Base-by-base conservation (phyloP, 805 yeast genomes). In the Danielia oregonensis region DNA sequence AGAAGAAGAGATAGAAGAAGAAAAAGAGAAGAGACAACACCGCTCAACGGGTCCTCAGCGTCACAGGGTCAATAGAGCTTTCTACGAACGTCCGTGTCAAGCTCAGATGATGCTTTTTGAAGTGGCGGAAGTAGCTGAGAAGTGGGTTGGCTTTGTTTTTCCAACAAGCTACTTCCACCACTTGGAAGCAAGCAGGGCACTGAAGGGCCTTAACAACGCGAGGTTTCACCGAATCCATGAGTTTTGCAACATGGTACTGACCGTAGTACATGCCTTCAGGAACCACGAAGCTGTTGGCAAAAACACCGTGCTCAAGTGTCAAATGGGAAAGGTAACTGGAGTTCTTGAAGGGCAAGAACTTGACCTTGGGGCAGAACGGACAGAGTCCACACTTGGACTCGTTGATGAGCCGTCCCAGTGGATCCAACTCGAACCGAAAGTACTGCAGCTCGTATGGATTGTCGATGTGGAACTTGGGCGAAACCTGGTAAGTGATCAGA, bases 271-370 rank as follows among this genome's bases (percentile, higher is more conserved):
- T 32, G 2, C 61, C 63, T 29, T 61, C 60, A 0, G 66, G 66
- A 2, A 55, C 54, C 13, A 55, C 43, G 29, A 43, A 53, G 21
- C 56, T 57, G 39, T 57, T 57, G 26, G 63, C 56, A 22, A 49
- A 52, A 5, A 61, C 49, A 4, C 66, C 66, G 41, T 61, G 66
- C 35, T 57, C 62, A 27, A 56, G 43, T 4, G 65, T 56, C 41
- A 61, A 42, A 37, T 60, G 66, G 5, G 62, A 53, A 5, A 59
- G 49, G 35, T 60, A 61, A 27, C 56, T 52, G 6, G 61, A 54
- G 44, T 61, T 60, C 35, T 59, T 59, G 40, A 56, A 52, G 2
- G 63, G 61, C 15, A 54, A 43, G 34, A 61, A 60, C 36, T 51
- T 49, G 13, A 60, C 52, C 13, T 38, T 35, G 13, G 51, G 52